phyloP scores from a whole-genome alignment of 495 filamentous ascomycete genomes.

The Tuber umbilicatum region DNA sequence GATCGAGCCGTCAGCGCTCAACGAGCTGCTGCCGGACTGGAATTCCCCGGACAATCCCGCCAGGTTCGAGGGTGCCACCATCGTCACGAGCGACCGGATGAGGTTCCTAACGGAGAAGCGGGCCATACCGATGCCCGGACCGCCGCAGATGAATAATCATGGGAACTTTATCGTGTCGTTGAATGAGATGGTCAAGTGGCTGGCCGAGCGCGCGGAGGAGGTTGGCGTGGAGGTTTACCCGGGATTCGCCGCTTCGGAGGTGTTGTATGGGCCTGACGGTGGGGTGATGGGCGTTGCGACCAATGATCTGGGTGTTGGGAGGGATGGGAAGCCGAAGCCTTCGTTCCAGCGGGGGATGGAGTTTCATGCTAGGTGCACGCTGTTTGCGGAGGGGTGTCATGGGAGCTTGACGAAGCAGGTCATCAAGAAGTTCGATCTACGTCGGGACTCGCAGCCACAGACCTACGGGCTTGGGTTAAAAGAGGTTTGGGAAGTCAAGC shows the following conservation, averaged over 20 bases:
- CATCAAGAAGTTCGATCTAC: constrained; percentile 87
- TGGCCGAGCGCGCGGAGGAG: constrained; percentile 91
- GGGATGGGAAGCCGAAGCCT: constrained; percentile 77
- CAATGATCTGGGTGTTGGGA: constrained; percentile 80
- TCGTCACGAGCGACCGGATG: constrained; percentile 79
- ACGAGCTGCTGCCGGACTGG: constrained; percentile 93
- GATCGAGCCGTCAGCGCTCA: constrained; percentile 78
- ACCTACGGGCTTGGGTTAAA: constrained; percentile 93
- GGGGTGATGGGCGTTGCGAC: constrained; percentile 92
- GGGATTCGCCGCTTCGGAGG: constrained; percentile 88
- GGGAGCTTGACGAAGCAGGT: constrained; percentile 94
- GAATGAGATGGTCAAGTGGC: constrained; percentile 90
- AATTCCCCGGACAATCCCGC: constrained; percentile 75
- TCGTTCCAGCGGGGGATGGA: constrained; percentile 97
- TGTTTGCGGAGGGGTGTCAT: constrained; percentile 96
- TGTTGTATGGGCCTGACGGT: constrained; percentile 79
- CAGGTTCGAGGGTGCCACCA: constrained; percentile 75
- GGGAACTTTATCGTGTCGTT: constrained; percentile 96
- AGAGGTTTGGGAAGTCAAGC: constrained; percentile 94
- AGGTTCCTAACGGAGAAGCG: constrained; percentile 82
- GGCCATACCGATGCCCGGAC: constrained; percentile 72
- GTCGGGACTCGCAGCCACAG: constrained; percentile 81
- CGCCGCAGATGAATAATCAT: constrained; percentile 97
- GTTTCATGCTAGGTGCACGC: constrained; percentile 86
- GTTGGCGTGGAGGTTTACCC: constrained; percentile 97